phyloP scores from a whole-genome alignment of 2,329 filamentous ascomycete species.

The Allantophomopsis lycopodina region DNA sequence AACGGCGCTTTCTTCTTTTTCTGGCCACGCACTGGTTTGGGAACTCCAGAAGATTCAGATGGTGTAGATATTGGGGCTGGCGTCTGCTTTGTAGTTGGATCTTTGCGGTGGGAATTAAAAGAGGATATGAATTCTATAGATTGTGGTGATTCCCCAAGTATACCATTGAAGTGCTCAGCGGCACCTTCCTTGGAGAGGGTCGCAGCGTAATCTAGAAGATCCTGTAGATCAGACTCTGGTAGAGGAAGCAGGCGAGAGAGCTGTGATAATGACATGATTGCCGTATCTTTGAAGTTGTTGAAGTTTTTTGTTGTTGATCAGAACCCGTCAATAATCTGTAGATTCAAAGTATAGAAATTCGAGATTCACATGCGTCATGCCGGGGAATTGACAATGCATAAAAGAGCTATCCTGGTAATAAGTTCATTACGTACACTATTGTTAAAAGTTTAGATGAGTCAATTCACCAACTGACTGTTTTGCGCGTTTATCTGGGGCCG shows the following conservation, averaged over 20 bases:
- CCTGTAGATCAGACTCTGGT: conserved; percentile 70
- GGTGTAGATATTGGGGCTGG: conserved; percentile 3
- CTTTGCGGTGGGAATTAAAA: conserved; percentile 54
- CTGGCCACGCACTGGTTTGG: conserved; percentile 30
- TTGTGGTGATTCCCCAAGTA: conserved; percentile 76
- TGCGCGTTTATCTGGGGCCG: too few relatives aligned
- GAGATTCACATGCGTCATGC: too few relatives aligned
- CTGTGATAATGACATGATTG: conserved; percentile 39
- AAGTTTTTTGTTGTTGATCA: too few relatives aligned
- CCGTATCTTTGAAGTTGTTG: too few relatives aligned
- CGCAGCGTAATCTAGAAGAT: conserved; percentile 71
- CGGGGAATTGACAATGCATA: too few relatives aligned
- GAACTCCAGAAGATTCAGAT: conserved; percentile 19
- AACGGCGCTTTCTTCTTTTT: conserved; percentile 48
- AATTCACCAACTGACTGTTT: too few relatives aligned
- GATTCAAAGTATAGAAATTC: too few relatives aligned
- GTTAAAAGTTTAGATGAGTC: too few relatives aligned
- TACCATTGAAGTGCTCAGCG: conserved; percentile 72
- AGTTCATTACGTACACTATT: too few relatives aligned
- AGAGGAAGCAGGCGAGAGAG: conserved; percentile 71
- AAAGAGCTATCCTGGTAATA: too few relatives aligned
- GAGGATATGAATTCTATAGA: conserved; percentile 57
- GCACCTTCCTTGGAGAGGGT: conserved; percentile 66
- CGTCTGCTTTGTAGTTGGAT: conserved; percentile 16
- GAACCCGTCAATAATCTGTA: too few relatives aligned